Conservation (phyloP, 2,329 filamentous ascomycete genomes). For the Xylaria digitata region DNA sequence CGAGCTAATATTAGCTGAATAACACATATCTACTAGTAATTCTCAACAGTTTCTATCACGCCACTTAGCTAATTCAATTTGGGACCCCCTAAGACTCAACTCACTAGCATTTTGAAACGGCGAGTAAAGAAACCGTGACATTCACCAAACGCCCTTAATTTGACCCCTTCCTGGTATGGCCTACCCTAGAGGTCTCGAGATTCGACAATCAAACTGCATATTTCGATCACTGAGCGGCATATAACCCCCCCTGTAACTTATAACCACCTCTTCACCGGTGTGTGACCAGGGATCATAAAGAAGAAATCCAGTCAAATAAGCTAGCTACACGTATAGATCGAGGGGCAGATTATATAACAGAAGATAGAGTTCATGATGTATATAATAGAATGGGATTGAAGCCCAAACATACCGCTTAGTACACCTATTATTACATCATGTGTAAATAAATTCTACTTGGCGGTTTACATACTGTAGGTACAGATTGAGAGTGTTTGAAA, state of each 20-base stretch:
- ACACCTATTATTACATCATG: too few species aligned
- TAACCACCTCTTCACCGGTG: too few species aligned
- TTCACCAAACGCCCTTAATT: background rate
- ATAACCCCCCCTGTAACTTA: background rate
- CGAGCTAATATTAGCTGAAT: constrained; percentile 13
- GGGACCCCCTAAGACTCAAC: background rate
- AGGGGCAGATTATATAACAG: background rate
- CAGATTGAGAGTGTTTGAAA: background rate
- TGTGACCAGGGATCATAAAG: background rate
- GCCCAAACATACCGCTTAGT: too few species aligned
- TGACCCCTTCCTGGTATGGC: background rate
- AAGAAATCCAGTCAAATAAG: background rate
- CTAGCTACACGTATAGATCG: too few species aligned
- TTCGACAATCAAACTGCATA: background rate
- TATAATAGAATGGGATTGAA: too few species aligned
- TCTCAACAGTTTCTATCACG: background rate
- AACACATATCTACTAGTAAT: background rate
- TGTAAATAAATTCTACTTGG: too few species aligned
- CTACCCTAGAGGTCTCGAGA: background rate
- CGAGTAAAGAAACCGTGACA: background rate
- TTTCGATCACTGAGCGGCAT: background rate
- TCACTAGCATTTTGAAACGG: background rate
- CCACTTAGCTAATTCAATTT: background rate
- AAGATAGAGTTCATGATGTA: background rate
- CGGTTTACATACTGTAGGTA: too few species aligned